phyloP scores from a whole-genome alignment of 441 rosid genomes.

The Melastoma candidum region DNA sequence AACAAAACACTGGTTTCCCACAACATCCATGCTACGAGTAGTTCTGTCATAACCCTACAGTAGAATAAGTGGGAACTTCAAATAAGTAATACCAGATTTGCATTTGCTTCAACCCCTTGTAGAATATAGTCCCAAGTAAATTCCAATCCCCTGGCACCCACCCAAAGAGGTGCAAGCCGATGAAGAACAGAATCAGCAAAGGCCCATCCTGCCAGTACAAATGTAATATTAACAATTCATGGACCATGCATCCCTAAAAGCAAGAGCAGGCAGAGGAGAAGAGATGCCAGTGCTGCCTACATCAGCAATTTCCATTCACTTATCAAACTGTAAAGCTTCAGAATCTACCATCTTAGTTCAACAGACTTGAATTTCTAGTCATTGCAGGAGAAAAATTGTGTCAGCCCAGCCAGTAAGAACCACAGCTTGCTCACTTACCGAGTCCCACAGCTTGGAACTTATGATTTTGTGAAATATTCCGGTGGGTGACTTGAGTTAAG shows the following conservation, averaged over 20 bases:
- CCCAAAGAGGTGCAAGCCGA: conserved; percentile 93
- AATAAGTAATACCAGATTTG: conserved; percentile 52
- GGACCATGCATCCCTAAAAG: too few relatives aligned
- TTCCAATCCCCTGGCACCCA: conserved; percentile 87
- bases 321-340: too few relatives aligned
- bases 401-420: not conserved
- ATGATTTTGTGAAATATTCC: conserved; percentile 92
- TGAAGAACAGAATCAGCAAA: conserved; percentile 87
- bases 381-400: too few relatives aligned
- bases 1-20: not conserved
- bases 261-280: too few relatives aligned
- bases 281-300: too few relatives aligned
- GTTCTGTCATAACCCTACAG: not conserved
- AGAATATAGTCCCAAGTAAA: conserved; percentile 89
- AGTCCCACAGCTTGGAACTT: conserved; percentile 97
- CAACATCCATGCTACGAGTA: conserved; percentile 2
- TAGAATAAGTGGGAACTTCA: not conserved
- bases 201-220: conserved; percentile 68
- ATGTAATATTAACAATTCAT: too few relatives aligned
- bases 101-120: conserved; percentile 95
- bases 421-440: conserved; percentile 34
- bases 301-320: too few relatives aligned
- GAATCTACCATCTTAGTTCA: conserved; percentile 1
- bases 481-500: conserved; percentile 76
- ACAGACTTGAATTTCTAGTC: conserved; percentile 1